Evolutionary conservation across 495 filamentous ascomycete species (phyloP).

Genomic region (Annulohypoxylon stygium): DNA sequence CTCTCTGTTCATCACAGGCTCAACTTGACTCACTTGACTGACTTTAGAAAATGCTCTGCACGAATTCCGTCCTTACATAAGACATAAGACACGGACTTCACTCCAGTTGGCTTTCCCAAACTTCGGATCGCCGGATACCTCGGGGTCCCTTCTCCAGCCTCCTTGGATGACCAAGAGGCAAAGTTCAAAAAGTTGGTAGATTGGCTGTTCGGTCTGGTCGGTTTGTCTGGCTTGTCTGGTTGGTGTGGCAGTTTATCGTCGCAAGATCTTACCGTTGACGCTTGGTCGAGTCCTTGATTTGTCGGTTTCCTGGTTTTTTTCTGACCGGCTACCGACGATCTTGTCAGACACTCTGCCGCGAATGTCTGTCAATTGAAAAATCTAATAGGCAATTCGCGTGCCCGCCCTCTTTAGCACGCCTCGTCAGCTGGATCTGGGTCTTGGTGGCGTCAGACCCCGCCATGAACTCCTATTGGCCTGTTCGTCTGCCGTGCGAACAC

Average conservation of each 20-base stretch:
- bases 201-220: neutral
- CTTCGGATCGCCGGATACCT: conserved; percentile 35
- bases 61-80: neutral
- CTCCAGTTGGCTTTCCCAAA: conserved; percentile 20
- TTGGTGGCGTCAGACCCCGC: conserved; percentile 9
- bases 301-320: conserved; percentile 8
- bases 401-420: conserved; percentile 24
- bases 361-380: conserved; percentile 18
- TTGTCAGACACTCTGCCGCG: conserved; percentile 39
- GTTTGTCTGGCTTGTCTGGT: neutral
- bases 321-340: conserved; percentile 45
- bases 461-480: conserved; percentile 30
- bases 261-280: conserved; percentile 13
- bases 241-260: conserved; percentile 15
- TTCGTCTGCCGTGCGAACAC: conserved; percentile 26
- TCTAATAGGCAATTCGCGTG: conserved; percentile 12
- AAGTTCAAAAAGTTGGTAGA: neutral
- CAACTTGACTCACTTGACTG: neutral
- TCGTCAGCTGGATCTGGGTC: conserved; percentile 14
- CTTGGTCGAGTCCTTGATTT: conserved; percentile 2
- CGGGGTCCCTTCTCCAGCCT: conserved; percentile 15
- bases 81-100: conserved; percentile 6
- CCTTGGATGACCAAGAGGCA: conserved; percentile 13
- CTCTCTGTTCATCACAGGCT: conserved; percentile 5
- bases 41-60: conserved; percentile 35